Base-by-base conservation (phyloP, 805 yeast genomes). In the Pichia californica region DNA sequence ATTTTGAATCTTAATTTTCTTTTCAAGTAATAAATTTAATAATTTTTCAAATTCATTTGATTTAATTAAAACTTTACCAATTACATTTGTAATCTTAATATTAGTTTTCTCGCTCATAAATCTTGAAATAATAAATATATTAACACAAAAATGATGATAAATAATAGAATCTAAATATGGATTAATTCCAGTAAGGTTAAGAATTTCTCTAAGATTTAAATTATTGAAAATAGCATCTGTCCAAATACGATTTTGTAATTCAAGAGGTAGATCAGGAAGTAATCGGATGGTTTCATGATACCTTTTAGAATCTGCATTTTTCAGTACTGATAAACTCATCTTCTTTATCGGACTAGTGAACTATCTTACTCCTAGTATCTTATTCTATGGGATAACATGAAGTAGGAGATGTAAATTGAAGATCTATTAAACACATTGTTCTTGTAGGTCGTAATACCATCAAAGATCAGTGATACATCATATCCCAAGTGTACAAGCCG, bases 211-310 rank as follows among this genome's bases (percentile, higher is more conserved):
- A 15, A 43, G n/a, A 11, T 18, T 30, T 7, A 38, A 31, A 28
- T 43, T 38, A 15, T 33, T 30, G 18, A 38, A 38, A 16, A 43
- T 29, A 5, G 38, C 13, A 10, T 16, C 23, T 11, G 27, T 28
- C 46, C 46, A 43, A 10, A 43, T 43, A 10, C 18, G 7, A 38
- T 20, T 30, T 19, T 43, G 38, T 23, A 43, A 7, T 25, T 43
- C 46, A 29, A 43, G 19, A 5, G 46, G 46, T 11, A 43, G 13
- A 14, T 19, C 25, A 2, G 43, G n/a, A 5, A 43, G 14, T 3
- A 34, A 32, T 21, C 31, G 31, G 1, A 42, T 31, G 10, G 33
- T 21, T 26, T 23, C 13, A 7, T 13, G 7, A 19, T 36, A 38
- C 28, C 27, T 37, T 10, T 18, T 34, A 23, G n/a, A n/a, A n/a